phyloP scores from a whole-genome alignment of 2,329 filamentous ascomycete species.

The Hymenoscyphus infarciens region DNA sequence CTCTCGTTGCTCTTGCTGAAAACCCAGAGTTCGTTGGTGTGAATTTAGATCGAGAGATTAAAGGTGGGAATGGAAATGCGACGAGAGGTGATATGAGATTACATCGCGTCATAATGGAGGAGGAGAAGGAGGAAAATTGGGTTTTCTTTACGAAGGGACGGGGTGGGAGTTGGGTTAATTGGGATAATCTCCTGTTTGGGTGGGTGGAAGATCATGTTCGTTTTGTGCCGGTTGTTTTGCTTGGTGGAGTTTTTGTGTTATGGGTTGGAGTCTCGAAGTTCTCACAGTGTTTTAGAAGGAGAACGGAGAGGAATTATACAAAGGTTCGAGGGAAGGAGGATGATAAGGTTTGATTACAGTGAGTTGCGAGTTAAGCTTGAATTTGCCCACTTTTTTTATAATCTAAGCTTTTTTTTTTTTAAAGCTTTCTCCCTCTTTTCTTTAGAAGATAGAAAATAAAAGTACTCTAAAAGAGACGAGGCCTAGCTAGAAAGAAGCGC shows the following conservation, averaged over 20 bases:
- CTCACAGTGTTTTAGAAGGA: background rate
- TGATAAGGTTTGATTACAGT: background rate
- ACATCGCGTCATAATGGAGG: conserved; percentile 33
- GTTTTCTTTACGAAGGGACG: conserved; percentile 33
- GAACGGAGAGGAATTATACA: background rate
- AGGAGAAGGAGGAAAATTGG: conserved; percentile 28
- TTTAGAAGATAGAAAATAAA: no score
- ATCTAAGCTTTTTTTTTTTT: no score
- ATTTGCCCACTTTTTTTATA: no score
- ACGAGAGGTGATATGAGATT: conserved; percentile 3
- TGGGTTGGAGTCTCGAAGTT: background rate
- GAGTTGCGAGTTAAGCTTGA: no score
- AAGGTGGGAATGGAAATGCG: background rate
- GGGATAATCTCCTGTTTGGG: conserved; percentile 33
- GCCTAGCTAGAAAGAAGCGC: no score
- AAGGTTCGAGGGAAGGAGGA: background rate
- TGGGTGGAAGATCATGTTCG: conserved; percentile 30
- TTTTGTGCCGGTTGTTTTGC: background rate
- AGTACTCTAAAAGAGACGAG: no score
- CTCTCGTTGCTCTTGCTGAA: background rate
- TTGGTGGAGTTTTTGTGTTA: background rate
- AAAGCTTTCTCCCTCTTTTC: no score
- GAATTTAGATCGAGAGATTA: background rate
- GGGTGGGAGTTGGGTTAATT: conserved; percentile 33
- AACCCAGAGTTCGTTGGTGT: background rate